Evolutionary conservation across 1,139 yeast species (phyloP).

Genomic region (Eremothecium sinecaudum): DNA sequence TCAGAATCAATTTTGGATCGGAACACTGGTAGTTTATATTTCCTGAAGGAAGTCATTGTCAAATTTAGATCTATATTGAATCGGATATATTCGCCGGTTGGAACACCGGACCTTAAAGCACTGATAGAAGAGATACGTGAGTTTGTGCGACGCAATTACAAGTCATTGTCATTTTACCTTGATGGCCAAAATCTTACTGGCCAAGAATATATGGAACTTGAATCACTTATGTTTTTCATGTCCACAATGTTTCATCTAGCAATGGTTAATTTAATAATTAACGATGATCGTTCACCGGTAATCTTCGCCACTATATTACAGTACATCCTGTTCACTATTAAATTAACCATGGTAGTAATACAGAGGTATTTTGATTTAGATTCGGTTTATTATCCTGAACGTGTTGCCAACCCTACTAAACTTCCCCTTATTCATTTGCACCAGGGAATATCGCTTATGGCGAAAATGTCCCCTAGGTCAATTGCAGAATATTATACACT

Average conservation of each 20-base stretch:
- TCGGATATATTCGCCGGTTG: slow-evolving; percentile 5
- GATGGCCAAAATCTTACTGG: slow-evolving; percentile 6
- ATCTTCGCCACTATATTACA: slow-evolving; percentile 8
- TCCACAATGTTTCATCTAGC: slow-evolving; percentile 8
- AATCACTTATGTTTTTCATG: slow-evolving; percentile 6
- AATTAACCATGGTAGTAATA: slow-evolving; percentile 4
- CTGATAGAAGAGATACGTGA: slow-evolving; percentile 6
- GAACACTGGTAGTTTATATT: slow-evolving; percentile 3
- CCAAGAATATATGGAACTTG: slow-evolving; percentile 7
- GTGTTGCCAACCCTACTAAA: background rate
- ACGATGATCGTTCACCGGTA: slow-evolving; percentile 5
- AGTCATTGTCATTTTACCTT: slow-evolving; percentile 9
- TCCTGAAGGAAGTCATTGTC: slow-evolving; percentile 5
- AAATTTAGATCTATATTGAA: slow-evolving; percentile 7
- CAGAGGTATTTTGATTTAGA: slow-evolving; percentile 10
- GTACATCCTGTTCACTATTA: slow-evolving; percentile 5
- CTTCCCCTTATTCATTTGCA: slow-evolving; percentile 3
- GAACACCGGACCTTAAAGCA: slow-evolving; percentile 8
- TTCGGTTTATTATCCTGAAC: slow-evolving; percentile 1
- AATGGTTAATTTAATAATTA: slow-evolving; percentile 4
- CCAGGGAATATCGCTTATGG: slow-evolving; percentile 3
- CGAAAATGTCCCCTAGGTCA: slow-evolving; percentile 7
- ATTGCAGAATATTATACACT: slow-evolving; percentile 7
- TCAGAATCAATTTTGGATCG: slow-evolving; percentile 4
- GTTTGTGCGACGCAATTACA: slow-evolving; percentile 6